A percentile compares a stretch with the other conserved stretches of the same genome.
Conservation (phyloP, 306 rosid species). For the Pterocarpus macrocarpus region DNA sequence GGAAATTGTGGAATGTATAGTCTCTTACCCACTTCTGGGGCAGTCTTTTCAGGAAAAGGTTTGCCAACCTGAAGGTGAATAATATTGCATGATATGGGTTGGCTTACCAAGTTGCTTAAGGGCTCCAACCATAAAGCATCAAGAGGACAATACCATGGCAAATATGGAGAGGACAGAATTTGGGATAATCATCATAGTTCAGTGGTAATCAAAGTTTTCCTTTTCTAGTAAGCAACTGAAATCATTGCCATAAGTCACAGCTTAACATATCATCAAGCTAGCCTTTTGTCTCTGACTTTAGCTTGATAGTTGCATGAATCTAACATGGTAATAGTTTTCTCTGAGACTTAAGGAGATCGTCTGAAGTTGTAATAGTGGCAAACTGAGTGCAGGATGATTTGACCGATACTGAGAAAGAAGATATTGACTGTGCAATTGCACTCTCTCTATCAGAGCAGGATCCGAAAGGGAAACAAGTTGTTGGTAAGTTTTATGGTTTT, state of each 20-base stretch:
- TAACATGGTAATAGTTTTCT: slow-evolving; percentile 37
- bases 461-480: slow-evolving; percentile 60
- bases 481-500: slow-evolving; percentile 63
- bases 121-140: slow-evolving; percentile 66
- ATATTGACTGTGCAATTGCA: slow-evolving; percentile 74
- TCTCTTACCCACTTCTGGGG: slow-evolving; percentile 23
- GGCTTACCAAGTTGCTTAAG: slow-evolving; percentile 81
- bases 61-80: slow-evolving; percentile 45
- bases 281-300: slow-evolving; percentile 38
- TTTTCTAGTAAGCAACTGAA: slow-evolving; percentile 27
- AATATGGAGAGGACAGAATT: slow-evolving; percentile 60
- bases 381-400: slow-evolving; percentile 70
- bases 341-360: slow-evolving; percentile 30
- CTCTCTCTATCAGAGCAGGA: slow-evolving; percentile 78
- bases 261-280: slow-evolving; percentile 28
- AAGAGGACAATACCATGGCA: slow-evolving; percentile 60
- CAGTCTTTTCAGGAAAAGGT: slow-evolving; percentile 54
- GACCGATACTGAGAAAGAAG: slow-evolving; percentile 68
- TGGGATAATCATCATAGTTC: slow-evolving; percentile 66
- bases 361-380: slow-evolving; percentile 43
- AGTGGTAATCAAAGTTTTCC: slow-evolving; percentile 60
- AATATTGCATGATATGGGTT: slow-evolving; percentile 66
- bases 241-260: background rate
- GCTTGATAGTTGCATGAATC: slow-evolving; percentile 12
- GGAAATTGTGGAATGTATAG: slow-evolving; percentile 13